phyloP scores from a whole-genome alignment of 2,329 filamentous ascomycete genomes.

The Aspergillus floridensis region DNA sequence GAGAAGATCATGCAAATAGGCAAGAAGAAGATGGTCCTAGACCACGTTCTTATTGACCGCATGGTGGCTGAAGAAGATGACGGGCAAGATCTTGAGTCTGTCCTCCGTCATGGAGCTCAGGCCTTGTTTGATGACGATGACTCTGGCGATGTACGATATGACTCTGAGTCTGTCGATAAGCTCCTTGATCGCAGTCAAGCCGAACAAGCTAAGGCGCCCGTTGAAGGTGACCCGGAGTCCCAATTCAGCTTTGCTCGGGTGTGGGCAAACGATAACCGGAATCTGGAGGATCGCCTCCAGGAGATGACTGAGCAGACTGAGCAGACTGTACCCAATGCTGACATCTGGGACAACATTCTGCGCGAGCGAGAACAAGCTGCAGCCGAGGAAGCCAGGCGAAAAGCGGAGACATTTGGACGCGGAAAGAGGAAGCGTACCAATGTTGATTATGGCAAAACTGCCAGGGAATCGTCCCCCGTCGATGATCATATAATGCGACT shows the following conservation, averaged over 20 bases:
- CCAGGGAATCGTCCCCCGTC: conserved; percentile 18
- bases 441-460: conserved; percentile 33
- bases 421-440: conserved; percentile 71
- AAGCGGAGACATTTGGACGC: conserved; percentile 75
- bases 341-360: conserved; percentile 88
- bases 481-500: conserved; percentile 20
- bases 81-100: conserved; percentile 77
- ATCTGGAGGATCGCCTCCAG: conserved; percentile 63
- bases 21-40: conserved; percentile 90
- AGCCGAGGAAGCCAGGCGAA: conserved; percentile 65
- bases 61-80: conserved; percentile 82
- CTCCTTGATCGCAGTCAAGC: conserved; percentile 82
- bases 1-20: conserved; percentile 97
- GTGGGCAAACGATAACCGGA: conserved; percentile 79
- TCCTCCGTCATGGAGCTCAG: conserved; percentile 81
- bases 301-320: conserved; percentile 43
- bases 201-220: conserved; percentile 66
- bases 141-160: conserved; percentile 72
- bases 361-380: conserved; percentile 77
- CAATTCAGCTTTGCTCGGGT: conserved; percentile 88
- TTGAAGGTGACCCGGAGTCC: conserved; percentile 67
- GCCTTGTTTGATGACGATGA: conserved; percentile 78
- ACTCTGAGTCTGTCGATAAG: conserved; percentile 77
- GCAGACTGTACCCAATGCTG: conserved; percentile 56
- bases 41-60: conserved; percentile 89